Percentiles rank a stretch among this genome's conserved stretches.
Evolutionary conservation across 1,284 basidiomycete genomes (phyloP).

Genomic region (Sporisorium exsertum): DNA sequence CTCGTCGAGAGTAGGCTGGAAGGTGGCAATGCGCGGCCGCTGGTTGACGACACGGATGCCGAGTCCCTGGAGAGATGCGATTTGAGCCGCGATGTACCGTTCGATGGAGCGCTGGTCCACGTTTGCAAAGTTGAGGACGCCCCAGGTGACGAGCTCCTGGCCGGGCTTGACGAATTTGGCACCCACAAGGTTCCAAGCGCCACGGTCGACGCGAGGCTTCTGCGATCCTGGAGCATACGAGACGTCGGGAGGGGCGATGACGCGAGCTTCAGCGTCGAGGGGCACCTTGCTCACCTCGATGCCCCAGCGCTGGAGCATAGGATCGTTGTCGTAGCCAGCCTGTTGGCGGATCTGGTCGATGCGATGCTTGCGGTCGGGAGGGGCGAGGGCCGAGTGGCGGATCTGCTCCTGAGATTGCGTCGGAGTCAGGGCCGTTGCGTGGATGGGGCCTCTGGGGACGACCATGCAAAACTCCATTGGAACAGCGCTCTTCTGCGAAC

Average conservation of each 20-base stretch:
- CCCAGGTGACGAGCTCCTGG: constrained; percentile 39
- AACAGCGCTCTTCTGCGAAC: constrained; percentile 31
- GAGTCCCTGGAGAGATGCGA: constrained; percentile 17
- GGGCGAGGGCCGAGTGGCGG: constrained; percentile 30
- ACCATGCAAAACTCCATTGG: constrained; percentile 54
- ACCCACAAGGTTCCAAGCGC: constrained; percentile 55
- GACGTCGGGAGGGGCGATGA: constrained; percentile 66
- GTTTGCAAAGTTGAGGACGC: constrained; percentile 50
- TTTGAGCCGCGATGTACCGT: constrained; percentile 24
- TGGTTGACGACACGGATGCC: constrained; percentile 35
- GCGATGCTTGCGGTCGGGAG: constrained; percentile 34
- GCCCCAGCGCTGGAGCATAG: constrained; percentile 68
- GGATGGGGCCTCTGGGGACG: constrained; percentile 42
- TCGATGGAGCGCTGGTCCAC: constrained; percentile 11
- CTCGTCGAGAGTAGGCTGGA: constrained; percentile 6
- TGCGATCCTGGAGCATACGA: constrained; percentile 48
- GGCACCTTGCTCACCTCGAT: constrained; percentile 68
- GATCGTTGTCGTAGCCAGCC: constrained; percentile 48
- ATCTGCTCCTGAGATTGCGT: constrained; percentile 50
- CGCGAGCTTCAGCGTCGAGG: constrained; percentile 67
- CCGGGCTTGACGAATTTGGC: constrained; percentile 39
- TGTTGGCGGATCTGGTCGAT: constrained; percentile 44
- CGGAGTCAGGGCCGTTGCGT: constrained; percentile 40
- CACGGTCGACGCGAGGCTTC: constrained; percentile 68
- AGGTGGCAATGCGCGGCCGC: constrained; percentile 12